Evolutionary conservation across 2,329 filamentous ascomycete species (phyloP), one percentile per base, ranked within the genome.

Genomic region (Cladosporium oxysporum): DNA sequence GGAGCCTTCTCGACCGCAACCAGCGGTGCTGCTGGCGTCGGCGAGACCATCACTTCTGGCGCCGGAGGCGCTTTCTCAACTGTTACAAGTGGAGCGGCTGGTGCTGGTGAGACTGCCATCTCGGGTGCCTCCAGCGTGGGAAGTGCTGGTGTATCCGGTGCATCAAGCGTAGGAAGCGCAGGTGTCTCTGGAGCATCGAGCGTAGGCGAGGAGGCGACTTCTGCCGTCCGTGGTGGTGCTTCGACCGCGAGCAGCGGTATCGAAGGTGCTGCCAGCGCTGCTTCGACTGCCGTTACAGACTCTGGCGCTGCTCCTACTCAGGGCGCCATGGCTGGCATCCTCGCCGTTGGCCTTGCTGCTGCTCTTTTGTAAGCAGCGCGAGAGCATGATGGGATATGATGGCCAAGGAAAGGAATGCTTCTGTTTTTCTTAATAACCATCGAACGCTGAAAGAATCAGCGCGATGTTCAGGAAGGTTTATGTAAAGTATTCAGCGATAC

Each of bases 1-100:
- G 58, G 68, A 33, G 57, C 35, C 7, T 23, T 23, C 37, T 21
- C 41, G 35, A 63, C 58, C 7, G 67, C 64, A 2, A 69, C 71
- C 6, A 61, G 65, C 47, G 66, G 29, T 26, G 72, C 67, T 41
- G 71, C 12, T 21, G 62, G 62, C 8, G 62, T 41, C n/a, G 37
- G 28, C 5, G 47, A 37, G 23, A 58, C 55, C 31, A 33, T 41
- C 55, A 58, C 55, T 28, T 37, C 31, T 28, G 55, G 55, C 16
- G 55, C 55, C 7, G 55, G 29, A 10, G 62, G 53, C 21, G 62
- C 62, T 6, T 29, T 53, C 29, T 67, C 65, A 11, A 73, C 72
- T n/a, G 67, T 71, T 26, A 72, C 71, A 7, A 58, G 53, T 4
- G 68, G 49, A 29, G 67, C 66, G 4, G 62, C 44, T 7, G 58